phyloP scores from a whole-genome alignment of 345 rosid species.

The Aquilaria sinensis region DNA sequence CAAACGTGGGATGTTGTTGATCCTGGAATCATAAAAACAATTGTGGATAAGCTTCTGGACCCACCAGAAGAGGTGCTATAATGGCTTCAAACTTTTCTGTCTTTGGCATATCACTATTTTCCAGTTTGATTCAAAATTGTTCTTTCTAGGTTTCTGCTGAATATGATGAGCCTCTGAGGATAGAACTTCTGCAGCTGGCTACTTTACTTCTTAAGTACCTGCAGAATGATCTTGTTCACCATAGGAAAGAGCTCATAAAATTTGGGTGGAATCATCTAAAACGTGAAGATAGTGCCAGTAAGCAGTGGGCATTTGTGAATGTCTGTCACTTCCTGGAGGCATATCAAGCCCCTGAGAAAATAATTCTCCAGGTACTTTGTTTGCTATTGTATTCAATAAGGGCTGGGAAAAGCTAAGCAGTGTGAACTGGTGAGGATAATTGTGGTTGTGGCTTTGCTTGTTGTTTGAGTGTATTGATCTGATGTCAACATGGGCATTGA shows the following conservation, averaged over 20 bases:
- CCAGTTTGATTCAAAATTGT: conserved; percentile 7
- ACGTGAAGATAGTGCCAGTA: conserved; percentile 99
- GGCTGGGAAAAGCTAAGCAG: too few species aligned
- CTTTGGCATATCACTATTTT: conserved; percentile 8
- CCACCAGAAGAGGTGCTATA: conserved; percentile 94
- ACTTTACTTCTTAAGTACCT: conserved; percentile 95
- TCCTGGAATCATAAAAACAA: conserved; percentile 72
- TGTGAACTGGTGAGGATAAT: too few species aligned
- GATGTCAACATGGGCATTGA: background rate
- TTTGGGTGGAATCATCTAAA: conserved; percentile 99
- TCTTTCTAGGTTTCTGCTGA: conserved; percentile 85
- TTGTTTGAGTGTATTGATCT: background rate
- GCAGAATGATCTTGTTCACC: conserved; percentile 92
- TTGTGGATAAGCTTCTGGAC: conserved; percentile 98
- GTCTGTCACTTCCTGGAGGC: conserved; percentile 99
- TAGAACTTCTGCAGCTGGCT: conserved; percentile 95
- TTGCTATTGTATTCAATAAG: too few species aligned
- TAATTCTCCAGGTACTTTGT: conserved; percentile 80
- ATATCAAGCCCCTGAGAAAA: conserved; percentile 98
- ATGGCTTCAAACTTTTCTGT: conserved; percentile 1
- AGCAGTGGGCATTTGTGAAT: conserved; percentile 99
- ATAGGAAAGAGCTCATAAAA: conserved; percentile 95
- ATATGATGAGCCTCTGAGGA: conserved; percentile 94
- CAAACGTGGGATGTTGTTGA: conserved; percentile 98
- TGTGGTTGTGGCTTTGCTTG: background rate